Evolutionary conservation across 2,329 filamentous ascomycete species (phyloP).

Genomic region (Coniochaeta ligniaria): DNA sequence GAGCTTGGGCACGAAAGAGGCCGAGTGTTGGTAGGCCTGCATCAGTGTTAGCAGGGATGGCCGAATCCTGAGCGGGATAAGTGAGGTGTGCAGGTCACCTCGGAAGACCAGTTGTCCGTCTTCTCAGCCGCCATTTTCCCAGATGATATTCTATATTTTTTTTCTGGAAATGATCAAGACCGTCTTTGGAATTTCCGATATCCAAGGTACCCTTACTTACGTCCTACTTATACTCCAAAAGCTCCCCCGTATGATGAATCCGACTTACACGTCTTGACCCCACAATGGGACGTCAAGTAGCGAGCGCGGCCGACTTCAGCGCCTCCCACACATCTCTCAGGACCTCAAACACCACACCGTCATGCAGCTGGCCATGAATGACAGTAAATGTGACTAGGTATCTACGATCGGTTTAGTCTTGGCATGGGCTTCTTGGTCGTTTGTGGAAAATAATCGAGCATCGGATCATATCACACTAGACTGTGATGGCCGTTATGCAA

Average conservation of each 20-base stretch:
- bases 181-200: no score
- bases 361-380: background rate
- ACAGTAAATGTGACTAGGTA: background rate
- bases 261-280: background rate
- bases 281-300: background rate
- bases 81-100: constrained; percentile 17
- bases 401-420: no score
- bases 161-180: background rate
- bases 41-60: background rate
- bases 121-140: constrained; percentile 11
- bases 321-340: background rate
- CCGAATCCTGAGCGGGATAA: background rate
- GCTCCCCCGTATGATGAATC: background rate
- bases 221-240: background rate
- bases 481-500: no score
- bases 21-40: constrained; percentile 53
- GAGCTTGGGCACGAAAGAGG: constrained; percentile 57
- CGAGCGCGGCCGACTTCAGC: background rate
- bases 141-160: background rate
- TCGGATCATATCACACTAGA: no score
- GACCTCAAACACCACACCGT: background rate
- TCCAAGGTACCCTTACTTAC: no score
- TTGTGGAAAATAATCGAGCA: no score
- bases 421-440: no score
- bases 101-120: constrained; percentile 31